Evolutionary conservation across 495 filamentous ascomycete genomes (phyloP), one percentile per base, ranked within the genome.

Genomic region (Rhypophila decipiens): DNA sequence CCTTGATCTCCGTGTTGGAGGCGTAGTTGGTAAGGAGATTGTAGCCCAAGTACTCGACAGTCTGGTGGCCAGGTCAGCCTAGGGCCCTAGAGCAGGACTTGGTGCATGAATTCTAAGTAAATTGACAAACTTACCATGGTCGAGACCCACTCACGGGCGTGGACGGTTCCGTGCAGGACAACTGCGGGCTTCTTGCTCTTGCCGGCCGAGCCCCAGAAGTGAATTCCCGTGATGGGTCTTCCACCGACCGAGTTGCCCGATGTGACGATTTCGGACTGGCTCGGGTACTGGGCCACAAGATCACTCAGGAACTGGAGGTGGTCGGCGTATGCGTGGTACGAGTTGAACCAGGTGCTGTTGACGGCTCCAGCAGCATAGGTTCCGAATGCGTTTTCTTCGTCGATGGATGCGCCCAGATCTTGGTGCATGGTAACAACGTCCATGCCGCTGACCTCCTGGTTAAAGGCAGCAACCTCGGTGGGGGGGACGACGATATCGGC

Each of bases 141-240:
- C n/a, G 74, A 73, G 44, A 84, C 77, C 80, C 80, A 84, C 61
- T 84, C 80, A 13, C 80, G 61, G 4, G 79, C 80, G 56, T 84
- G 80, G 8, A 82, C 78, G 24, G 76, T 83, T 10, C 73, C 74
- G 53, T 83, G 78, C 48, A 77, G 74, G 39, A 83, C 66, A 36
- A 82, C 61, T 7, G 75, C 80, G 1, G 76, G 76, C 57, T 76
- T 77, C 2, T 53, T 65, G 34, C 74, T 68, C 49, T 73, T 74
- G 2, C 74, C 72, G 1, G 60, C 59, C 35, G 50, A 70, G 0
- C 79, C 80, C 57, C 66, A 83, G 41, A 83, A 67, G 56, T 82
- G 80, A 43, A 84, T 76, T 18, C 77, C 79, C 27, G 68, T 74
- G 41, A 84, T 76, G 22, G 67, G 44, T 12, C 72, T 64, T 0